Conservation (phyloP, 495 filamentous ascomycete genomes). For the Xylaria cubensis region DNA sequence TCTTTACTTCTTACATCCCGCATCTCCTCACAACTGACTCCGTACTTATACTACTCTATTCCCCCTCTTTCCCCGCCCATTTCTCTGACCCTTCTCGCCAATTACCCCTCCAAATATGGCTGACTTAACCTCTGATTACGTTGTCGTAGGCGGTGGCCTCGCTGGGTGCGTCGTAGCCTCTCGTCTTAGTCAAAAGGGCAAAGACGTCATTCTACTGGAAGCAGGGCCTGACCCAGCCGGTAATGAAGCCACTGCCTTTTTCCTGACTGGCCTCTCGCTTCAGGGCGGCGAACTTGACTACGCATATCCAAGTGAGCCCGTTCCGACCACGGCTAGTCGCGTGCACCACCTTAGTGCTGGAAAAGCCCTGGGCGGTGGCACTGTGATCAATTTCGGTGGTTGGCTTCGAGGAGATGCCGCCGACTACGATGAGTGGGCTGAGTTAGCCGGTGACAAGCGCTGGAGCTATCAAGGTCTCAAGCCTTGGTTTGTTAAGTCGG, state of each 20-base stretch:
- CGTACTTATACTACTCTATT: background rate
- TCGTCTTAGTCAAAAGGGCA: slow-evolving; percentile 27
- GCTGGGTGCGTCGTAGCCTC: slow-evolving; percentile 43
- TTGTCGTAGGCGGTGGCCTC: slow-evolving; percentile 48
- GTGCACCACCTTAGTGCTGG: slow-evolving; percentile 37
- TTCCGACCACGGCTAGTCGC: slow-evolving; percentile 33
- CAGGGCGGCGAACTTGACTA: slow-evolving; percentile 44
- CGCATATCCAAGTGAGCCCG: slow-evolving; percentile 43
- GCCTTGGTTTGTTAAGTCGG: slow-evolving; percentile 42
- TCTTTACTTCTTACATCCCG: background rate
- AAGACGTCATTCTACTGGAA: slow-evolving; percentile 31
- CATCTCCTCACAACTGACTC: background rate
- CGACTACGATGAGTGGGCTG: slow-evolving; percentile 52
- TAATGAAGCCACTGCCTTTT: slow-evolving; percentile 26
- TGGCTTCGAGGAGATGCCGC: slow-evolving; percentile 46
- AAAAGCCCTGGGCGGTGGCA: slow-evolving; percentile 48
- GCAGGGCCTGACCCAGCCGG: slow-evolving; percentile 28
- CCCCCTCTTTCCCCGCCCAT: background rate
- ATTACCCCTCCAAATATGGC: slow-evolving; percentile 20
- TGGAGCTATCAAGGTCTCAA: slow-evolving; percentile 49
- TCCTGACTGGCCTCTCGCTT: slow-evolving; percentile 27
- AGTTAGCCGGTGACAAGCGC: slow-evolving; percentile 39
- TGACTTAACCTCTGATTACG: slow-evolving; percentile 34
- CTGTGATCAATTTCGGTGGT: slow-evolving; percentile 42
- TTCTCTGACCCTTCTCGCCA: background rate